Evolutionary conservation across 2,329 filamentous ascomycete genomes (phyloP).

Genomic region (Incumbomyces lentus): DNA sequence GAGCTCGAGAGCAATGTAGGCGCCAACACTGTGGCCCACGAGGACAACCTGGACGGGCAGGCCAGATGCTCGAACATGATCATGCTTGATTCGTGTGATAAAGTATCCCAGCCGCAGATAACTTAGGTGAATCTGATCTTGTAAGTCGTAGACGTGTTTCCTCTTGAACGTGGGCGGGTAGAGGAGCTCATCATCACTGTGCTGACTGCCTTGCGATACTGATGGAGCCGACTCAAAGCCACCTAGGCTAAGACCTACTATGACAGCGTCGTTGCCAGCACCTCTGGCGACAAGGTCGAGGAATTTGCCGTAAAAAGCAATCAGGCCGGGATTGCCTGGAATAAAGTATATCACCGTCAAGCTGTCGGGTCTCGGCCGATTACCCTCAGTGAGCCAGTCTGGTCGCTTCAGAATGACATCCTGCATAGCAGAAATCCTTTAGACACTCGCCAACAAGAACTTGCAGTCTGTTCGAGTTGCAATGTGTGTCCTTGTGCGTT

Average conservation of each 20-base stretch:
- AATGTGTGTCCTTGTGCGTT: too few relatives aligned
- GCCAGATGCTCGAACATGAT: neutral
- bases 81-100: conserved; percentile 17
- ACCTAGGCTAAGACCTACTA: neutral
- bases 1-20: conserved; percentile 61
- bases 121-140: conserved; percentile 41
- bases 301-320: conserved; percentile 39
- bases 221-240: neutral
- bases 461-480: too few relatives aligned
- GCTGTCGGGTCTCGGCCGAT: neutral
- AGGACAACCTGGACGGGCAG: conserved; percentile 44
- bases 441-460: too few relatives aligned
- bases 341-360: conserved; percentile 32
- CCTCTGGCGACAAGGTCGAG: conserved; percentile 15
- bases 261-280: neutral
- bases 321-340: conserved; percentile 41
- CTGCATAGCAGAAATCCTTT: neutral
- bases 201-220: too few relatives aligned
- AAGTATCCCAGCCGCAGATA: conserved; percentile 34
- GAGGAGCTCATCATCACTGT: neutral
- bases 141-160: conserved; percentile 12
- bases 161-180: neutral
- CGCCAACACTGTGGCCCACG: conserved; percentile 64
- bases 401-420: neutral
- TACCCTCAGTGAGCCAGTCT: neutral